Evolutionary conservation across 768 basidiomycete species (phyloP).

Genomic region (Calvatia gigantea): DNA sequence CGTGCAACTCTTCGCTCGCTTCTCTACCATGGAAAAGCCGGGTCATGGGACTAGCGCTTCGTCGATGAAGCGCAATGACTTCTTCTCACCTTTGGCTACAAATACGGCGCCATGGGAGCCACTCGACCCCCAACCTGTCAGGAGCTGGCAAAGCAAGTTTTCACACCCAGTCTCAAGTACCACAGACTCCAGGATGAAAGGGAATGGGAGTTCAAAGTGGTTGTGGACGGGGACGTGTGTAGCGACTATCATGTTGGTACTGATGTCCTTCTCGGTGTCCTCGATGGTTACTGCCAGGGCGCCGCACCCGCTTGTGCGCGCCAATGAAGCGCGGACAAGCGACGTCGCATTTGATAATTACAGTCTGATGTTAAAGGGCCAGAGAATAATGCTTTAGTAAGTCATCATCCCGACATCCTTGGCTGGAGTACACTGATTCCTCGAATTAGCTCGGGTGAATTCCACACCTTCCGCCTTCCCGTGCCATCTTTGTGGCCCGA

Average conservation of each 20-base stretch:
- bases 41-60: slow-evolving; percentile 9
- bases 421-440: background rate
- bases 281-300: slow-evolving; percentile 8
- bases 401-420: slow-evolving; percentile 20
- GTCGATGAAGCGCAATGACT: background rate
- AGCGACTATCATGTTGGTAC: slow-evolving; percentile 7
- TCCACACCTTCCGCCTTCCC: slow-evolving; percentile 79
- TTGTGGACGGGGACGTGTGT: slow-evolving; percentile 8
- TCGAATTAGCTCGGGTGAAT: slow-evolving; percentile 68
- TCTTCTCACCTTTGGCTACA: slow-evolving; percentile 11
- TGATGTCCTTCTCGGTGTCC: slow-evolving; percentile 12
- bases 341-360: slow-evolving; percentile 61
- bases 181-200: slow-evolving; percentile 5
- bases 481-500: slow-evolving; percentile 80
- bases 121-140: background rate
- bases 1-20: slow-evolving; percentile 8
- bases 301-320: background rate
- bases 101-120: slow-evolving; percentile 1
- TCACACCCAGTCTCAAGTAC: background rate
- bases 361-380: slow-evolving; percentile 64
- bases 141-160: background rate
- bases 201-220: slow-evolving; percentile 5
- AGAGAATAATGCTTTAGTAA: slow-evolving; percentile 70
- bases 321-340: slow-evolving; percentile 24
- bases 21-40: slow-evolving; percentile 9